Conservation (phyloP, 257 asterid species). For the Verbena officinalis region DNA sequence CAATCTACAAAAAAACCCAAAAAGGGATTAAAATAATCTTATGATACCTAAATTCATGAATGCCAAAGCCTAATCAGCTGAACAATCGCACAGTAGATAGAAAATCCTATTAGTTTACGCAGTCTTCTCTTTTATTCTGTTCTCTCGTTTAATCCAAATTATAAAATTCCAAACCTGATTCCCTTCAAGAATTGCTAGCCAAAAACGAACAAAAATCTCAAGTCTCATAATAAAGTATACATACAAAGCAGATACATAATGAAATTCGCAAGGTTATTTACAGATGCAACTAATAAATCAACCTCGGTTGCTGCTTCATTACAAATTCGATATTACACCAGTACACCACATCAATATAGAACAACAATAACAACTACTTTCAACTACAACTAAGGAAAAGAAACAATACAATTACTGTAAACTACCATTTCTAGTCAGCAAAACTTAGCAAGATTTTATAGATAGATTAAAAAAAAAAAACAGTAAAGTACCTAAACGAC, state of each 20-base stretch:
- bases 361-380: conserved; percentile 21
- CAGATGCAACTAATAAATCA: conserved; percentile 22
- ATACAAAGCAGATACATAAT: not conserved
- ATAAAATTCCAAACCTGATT: too few relatives aligned
- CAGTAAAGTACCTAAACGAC: conserved; percentile 5
- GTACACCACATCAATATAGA: conserved; percentile 14
- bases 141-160: too few relatives aligned
- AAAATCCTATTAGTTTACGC: too few relatives aligned
- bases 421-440: conserved; percentile 25
- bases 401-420: not conserved
- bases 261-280: not conserved
- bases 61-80: too few relatives aligned
- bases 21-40: too few relatives aligned
- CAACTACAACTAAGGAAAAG: conserved; percentile 22
- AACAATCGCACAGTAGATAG: too few relatives aligned
- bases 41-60: too few relatives aligned
- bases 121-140: too few relatives aligned
- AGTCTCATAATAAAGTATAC: too few relatives aligned
- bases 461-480: conserved; percentile 20
- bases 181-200: too few relatives aligned
- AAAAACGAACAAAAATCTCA: too few relatives aligned
- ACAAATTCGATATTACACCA: conserved; percentile 26
- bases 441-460: conserved; percentile 34
- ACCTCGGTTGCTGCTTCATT: conserved; percentile 24
- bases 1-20: too few relatives aligned